Evolutionary conservation across 192 early-diverging fungal genomes (phyloP).

Genomic region (Rhizoclosmatium globosum): DNA sequence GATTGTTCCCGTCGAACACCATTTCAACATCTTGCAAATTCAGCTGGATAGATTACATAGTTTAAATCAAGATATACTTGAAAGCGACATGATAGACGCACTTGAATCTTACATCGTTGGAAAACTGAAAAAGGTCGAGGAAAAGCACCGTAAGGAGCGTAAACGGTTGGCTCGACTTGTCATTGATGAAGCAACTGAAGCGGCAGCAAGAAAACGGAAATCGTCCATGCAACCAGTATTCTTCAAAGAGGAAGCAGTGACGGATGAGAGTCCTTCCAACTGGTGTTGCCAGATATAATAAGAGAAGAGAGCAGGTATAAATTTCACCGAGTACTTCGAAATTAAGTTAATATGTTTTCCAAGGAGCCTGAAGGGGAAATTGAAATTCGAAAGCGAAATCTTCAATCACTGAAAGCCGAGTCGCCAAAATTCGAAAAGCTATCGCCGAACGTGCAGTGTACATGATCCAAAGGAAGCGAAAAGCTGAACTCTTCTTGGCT

Average conservation of each 20-base stretch:
- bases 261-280: neutral
- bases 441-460: constrained; percentile 20
- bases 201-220: neutral
- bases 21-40: constrained; percentile 14
- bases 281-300: neutral
- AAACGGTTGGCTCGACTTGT: neutral
- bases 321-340: neutral
- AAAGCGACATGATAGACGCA: constrained; percentile 18
- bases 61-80: constrained; percentile 2
- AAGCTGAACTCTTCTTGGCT: neutral
- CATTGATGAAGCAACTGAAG: neutral
- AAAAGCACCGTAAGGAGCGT: constrained; percentile 1
- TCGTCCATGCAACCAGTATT: neutral
- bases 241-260: neutral
- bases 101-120: neutral
- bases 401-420: constrained; percentile 18
- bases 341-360: too few species aligned
- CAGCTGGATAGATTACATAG: constrained; percentile 5
- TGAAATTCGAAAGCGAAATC: constrained; percentile 7
- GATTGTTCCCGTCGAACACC: constrained; percentile 25
- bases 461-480: neutral
- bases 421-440: constrained; percentile 33
- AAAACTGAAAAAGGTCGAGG: constrained; percentile 23
- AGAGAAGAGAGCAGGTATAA: neutral
- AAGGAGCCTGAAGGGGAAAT: neutral